Evolutionary conservation across 169 alveolate species (phyloP).

Genomic region (Eimeria tenella): DNA sequence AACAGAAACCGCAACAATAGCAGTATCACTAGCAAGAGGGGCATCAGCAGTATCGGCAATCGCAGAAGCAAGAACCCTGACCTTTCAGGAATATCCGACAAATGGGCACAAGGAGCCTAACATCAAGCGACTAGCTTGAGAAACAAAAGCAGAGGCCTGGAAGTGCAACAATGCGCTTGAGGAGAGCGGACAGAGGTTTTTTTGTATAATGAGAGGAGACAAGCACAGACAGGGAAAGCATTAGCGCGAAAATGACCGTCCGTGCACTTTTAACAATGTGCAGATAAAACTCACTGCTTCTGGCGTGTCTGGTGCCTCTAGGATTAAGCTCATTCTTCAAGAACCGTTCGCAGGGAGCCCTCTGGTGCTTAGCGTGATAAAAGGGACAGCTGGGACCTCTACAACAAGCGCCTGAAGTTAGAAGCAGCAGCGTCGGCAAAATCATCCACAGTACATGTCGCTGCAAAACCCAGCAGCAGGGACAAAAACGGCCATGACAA

Average conservation of each 20-base stretch:
- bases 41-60: neutral
- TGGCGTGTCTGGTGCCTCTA: neutral
- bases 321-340: neutral
- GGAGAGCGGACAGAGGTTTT: neutral
- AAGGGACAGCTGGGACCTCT: neutral
- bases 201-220: neutral
- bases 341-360: neutral
- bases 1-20: neutral
- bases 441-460: too few relatives aligned
- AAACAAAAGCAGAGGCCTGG: neutral
- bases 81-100: neutral
- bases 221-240: neutral
- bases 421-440: too few relatives aligned
- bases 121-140: neutral
- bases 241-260: neutral
- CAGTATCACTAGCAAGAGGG: slow-evolving; percentile 10
- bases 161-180: neutral
- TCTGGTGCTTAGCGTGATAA: neutral
- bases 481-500: neutral
- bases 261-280: neutral
- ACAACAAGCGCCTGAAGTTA: neutral
- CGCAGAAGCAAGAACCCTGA: neutral
- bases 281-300: neutral
- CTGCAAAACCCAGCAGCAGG: neutral
- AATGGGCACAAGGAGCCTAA: neutral